phyloP scores from a whole-genome alignment of 2,329 filamentous ascomycete species.

The Hawksworthiomyces lignivorus region DNA sequence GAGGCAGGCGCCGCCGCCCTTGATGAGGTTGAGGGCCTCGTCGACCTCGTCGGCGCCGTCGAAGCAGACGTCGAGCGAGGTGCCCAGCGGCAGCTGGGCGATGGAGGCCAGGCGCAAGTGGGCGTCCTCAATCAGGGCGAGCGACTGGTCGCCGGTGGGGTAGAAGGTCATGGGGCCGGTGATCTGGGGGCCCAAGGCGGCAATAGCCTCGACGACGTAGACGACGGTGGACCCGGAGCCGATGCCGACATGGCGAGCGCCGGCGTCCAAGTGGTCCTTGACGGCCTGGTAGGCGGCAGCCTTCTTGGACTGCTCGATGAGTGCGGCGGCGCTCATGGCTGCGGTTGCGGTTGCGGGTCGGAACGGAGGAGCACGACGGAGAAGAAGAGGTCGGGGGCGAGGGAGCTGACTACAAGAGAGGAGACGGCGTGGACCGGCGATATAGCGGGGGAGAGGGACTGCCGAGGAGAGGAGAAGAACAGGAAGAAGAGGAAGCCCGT shows the following conservation, averaged over 20 bases:
- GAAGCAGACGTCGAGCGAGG: slow-evolving; percentile 78
- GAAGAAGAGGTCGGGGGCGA: too few species aligned
- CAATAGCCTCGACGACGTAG: slow-evolving; percentile 60
- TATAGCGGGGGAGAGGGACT: not conserved
- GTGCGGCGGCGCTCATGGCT: too few species aligned
- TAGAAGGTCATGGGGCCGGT: slow-evolving; percentile 70
- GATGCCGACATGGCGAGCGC: slow-evolving; percentile 64
- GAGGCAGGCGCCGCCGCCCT: slow-evolving; percentile 92
- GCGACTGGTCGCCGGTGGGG: slow-evolving; percentile 86
- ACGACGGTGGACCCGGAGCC: slow-evolving; percentile 47
- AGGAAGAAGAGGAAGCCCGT: not conserved
- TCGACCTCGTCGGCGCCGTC: slow-evolving; percentile 98
- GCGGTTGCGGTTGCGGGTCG: too few species aligned
- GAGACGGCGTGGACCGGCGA: not conserved
- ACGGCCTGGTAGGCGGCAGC: slow-evolving; percentile 68
- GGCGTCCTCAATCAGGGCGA: slow-evolving; percentile 73
- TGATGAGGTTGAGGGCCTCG: slow-evolving; percentile 90
- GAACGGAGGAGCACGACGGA: too few species aligned
- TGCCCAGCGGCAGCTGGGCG: slow-evolving; percentile 54
- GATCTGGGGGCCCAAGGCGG: slow-evolving; percentile 45
- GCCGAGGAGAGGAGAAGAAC: not conserved
- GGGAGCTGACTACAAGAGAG: not conserved
- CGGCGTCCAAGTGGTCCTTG: slow-evolving; percentile 58
- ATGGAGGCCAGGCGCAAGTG: slow-evolving; percentile 72
- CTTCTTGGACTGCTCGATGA: slow-evolving; percentile 67